phyloP scores from a whole-genome alignment of 2,329 filamentous ascomycete genomes.

The Ceratocystis destructans region DNA sequence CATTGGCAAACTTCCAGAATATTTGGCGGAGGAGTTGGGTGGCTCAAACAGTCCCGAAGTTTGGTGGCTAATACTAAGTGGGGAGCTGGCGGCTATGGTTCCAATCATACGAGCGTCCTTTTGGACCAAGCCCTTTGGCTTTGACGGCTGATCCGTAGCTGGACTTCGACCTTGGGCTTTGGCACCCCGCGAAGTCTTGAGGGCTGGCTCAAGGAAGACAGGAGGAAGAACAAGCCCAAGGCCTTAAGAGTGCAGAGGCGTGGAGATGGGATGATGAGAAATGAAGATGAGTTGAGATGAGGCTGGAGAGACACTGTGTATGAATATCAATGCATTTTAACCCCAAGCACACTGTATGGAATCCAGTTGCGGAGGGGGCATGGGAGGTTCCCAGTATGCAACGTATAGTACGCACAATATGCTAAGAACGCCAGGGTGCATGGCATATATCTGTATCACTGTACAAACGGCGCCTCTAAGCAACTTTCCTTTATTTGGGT shows the following conservation, averaged over 20 bases:
- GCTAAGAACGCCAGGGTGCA: neutral
- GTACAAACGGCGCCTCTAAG: neutral
- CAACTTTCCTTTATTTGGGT: neutral
- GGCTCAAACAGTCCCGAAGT: neutral
- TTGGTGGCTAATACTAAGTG: neutral
- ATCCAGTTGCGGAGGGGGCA: too few relatives aligned
- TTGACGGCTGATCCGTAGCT: neutral
- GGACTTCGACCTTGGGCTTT: neutral
- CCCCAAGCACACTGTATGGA: too few relatives aligned
- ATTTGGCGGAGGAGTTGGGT: neutral
- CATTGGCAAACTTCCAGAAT: constrained; percentile 3
- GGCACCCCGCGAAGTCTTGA: neutral
- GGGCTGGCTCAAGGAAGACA: neutral
- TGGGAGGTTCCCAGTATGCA: too few relatives aligned
- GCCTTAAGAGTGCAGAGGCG: neutral
- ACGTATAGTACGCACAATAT: neutral
- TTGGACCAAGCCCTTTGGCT: neutral
- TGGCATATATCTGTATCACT: neutral
- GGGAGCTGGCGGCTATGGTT: neutral
- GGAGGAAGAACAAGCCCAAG: neutral
- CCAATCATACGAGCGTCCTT: neutral
- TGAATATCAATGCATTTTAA: neutral
- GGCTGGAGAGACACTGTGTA: neutral
- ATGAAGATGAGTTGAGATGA: neutral
- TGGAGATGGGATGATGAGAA: neutral